Evolutionary conservation across 306 rosid species (phyloP), one percentile per base, ranked within the genome.

Genomic region (Inga leiocalycina): DNA sequence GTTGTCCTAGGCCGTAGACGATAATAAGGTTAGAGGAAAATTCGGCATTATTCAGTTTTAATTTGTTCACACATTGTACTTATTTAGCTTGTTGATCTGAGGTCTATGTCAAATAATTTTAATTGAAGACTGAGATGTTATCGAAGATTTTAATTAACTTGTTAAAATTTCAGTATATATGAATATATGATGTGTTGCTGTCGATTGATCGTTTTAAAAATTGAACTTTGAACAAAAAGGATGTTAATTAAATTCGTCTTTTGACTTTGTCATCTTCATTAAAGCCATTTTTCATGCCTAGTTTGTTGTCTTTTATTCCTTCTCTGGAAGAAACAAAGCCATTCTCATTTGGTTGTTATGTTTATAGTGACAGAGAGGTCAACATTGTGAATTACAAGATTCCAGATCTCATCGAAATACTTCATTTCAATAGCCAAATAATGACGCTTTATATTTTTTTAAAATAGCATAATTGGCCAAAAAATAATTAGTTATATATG

Each of bases 261-360:
- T 83, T 81, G 74, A 78, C 84, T 81, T 64, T 32, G 80, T 75
- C 74, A 8, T 52, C 83, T 61, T 51, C 39, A 37, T 51, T 76
- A 80, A 86, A 79, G 85, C 87, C 85, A 77, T 61, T 67, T 64
- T 30, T 24, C 41, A 59, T 43, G 79, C 51, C 78, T 74, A 22
- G 56, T 79, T 81, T 79, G 59, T 57, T 39, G 67, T 78, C 35
- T 45, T 65, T 77, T 43, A 41, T 34, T 34, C 69, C 62, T 8
- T 75, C 44, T 56, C 57, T 65, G 67, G 69, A 82, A 77, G 45
- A 81, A 56, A 56, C 3, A 19, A 56, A 81, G 71, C 52, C 69
- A 68, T 43, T 59, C 80, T 67, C 81, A 71, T 45, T 52, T 71
- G 82, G 77, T 78, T 66, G 79, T 30, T 62, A 59, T 59, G 10